These are phyloP conservation scores for Coprinopsis marcescibilis DNA, from an alignment of 768 basidiomycete genomes.

Conservation along the genomic window DNA sequence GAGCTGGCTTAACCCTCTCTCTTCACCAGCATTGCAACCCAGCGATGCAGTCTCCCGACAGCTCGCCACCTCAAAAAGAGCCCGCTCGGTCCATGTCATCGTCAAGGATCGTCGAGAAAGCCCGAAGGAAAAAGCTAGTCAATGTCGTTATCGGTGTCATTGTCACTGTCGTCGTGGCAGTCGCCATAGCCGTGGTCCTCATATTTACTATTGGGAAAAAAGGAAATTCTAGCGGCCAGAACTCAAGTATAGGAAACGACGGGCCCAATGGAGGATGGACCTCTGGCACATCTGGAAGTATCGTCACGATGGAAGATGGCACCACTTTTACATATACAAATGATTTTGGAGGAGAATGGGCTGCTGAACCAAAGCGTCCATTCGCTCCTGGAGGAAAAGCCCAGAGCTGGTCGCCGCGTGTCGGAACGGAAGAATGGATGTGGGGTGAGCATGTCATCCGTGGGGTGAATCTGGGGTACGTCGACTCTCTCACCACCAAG, in stretches of 20 bases:
- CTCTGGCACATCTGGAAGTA: constrained; percentile 61
- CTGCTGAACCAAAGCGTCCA: constrained; percentile 61
- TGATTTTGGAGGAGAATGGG: constrained; percentile 79
- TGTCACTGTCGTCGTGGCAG: constrained; percentile 37
- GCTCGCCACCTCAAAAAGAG: background rate
- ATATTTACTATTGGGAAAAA: constrained; percentile 21
- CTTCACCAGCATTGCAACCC: too few relatives aligned
- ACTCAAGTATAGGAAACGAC: constrained; percentile 5
- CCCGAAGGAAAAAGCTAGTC: constrained; percentile 16
- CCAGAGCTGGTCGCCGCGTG: constrained; percentile 74
- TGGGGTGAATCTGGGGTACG: constrained; percentile 52
- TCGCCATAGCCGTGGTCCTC: constrained; percentile 39
- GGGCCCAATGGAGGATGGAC: constrained; percentile 16
- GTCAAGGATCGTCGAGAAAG: constrained; percentile 11
- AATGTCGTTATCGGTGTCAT: constrained; percentile 24
- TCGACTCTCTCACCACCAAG: background rate
- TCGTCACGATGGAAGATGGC: constrained; percentile 68
- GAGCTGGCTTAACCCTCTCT: background rate
- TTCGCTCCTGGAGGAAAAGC: constrained; percentile 69
- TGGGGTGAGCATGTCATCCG: constrained; percentile 60
- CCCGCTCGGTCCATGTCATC: background rate
- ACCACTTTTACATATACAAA: constrained; percentile 76
- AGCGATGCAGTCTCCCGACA: too few relatives aligned
- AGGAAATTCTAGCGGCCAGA: constrained; percentile 7
- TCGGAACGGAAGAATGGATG: constrained; percentile 66